A percentile compares a stretch with the other conserved stretches of the same genome.
Evolutionary conservation across 345 rosid genomes (phyloP).

Genomic region (Geranium rotundifolium): DNA sequence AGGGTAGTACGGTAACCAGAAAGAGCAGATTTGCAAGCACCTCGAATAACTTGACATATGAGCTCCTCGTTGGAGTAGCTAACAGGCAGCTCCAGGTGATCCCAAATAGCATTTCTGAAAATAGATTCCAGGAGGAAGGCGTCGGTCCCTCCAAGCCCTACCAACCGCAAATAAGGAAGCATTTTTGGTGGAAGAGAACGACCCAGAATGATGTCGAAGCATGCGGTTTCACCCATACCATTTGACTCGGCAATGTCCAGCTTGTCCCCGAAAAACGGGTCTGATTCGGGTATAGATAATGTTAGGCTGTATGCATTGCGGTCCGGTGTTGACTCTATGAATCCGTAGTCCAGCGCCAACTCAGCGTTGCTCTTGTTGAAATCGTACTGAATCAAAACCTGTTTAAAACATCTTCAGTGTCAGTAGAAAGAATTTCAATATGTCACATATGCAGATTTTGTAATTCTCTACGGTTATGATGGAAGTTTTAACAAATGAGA

Average conservation of each 20-base stretch:
- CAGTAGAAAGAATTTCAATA: background rate
- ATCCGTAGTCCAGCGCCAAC: slow-evolving; percentile 86
- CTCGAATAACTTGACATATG: slow-evolving; percentile 63
- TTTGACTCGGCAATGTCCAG: slow-evolving; percentile 76
- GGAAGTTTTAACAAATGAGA: too few species aligned
- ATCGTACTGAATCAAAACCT: slow-evolving; percentile 83
- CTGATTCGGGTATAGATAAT: slow-evolving; percentile 59
- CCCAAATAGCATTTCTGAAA: slow-evolving; percentile 79
- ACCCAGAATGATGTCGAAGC: slow-evolving; percentile 61
- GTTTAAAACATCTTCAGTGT: slow-evolving; percentile 12
- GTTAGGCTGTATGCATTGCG: slow-evolving; percentile 77
- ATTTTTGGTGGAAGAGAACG: slow-evolving; percentile 57
- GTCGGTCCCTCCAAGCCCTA: slow-evolving; percentile 77
- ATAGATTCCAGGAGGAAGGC: slow-evolving; percentile 76
- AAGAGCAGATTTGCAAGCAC: slow-evolving; percentile 80
- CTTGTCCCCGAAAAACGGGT: slow-evolving; percentile 61
- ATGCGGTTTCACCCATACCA: slow-evolving; percentile 57
- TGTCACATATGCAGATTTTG: too few species aligned
- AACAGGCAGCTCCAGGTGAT: slow-evolving; percentile 73
- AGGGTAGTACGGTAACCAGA: slow-evolving; percentile 58
- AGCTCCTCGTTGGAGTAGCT: slow-evolving; percentile 79
- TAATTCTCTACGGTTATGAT: too few species aligned
- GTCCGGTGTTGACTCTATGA: slow-evolving; percentile 50
- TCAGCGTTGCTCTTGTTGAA: slow-evolving; percentile 79
- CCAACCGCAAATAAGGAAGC: slow-evolving; percentile 71